phyloP scores from a whole-genome alignment of 1,139 yeast genomes.

The Hyphopichia khmerensis region DNA sequence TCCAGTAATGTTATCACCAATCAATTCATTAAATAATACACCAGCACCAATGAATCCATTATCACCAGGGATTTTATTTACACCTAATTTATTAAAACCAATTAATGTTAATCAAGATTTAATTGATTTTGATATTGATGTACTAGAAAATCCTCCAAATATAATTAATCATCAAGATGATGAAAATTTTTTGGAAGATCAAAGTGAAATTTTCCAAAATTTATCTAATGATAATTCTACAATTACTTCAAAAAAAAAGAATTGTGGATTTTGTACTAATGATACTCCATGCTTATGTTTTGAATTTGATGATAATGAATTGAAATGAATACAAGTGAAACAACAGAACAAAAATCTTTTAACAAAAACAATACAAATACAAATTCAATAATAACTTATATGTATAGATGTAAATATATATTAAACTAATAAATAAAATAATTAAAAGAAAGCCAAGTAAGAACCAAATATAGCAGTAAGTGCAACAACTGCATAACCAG shows the following conservation, averaged over 20 bases:
- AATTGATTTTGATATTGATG: conserved; percentile 11
- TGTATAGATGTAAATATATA: conserved; percentile 1
- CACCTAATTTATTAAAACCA: conserved; percentile 25
- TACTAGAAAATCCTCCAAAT: conserved; percentile 2
- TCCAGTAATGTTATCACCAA: neutral
- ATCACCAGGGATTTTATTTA: conserved; percentile 6
- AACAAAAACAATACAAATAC: too few species aligned
- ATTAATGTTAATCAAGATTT: conserved; percentile 14
- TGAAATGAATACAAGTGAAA: neutral
- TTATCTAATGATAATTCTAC: neutral
- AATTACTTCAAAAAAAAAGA: conserved; percentile 12
- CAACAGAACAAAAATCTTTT: neutral
- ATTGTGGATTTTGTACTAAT: conserved; percentile 44
- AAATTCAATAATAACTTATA: too few species aligned
- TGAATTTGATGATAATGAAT: conserved; percentile 22
- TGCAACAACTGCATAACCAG: conserved; percentile 84
- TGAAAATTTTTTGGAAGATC: neutral
- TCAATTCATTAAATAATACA: conserved; percentile 1
- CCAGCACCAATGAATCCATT: neutral
- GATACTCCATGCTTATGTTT: conserved; percentile 44
- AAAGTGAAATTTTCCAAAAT: conserved; percentile 3
- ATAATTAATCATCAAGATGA: conserved; percentile 5
- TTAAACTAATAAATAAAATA: neutral
- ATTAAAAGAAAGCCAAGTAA: conserved; percentile 45
- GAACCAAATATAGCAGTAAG: conserved; percentile 67